phyloP scores from a whole-genome alignment of 78 protist species.

The Dictyostelium firmibasis region DNA sequence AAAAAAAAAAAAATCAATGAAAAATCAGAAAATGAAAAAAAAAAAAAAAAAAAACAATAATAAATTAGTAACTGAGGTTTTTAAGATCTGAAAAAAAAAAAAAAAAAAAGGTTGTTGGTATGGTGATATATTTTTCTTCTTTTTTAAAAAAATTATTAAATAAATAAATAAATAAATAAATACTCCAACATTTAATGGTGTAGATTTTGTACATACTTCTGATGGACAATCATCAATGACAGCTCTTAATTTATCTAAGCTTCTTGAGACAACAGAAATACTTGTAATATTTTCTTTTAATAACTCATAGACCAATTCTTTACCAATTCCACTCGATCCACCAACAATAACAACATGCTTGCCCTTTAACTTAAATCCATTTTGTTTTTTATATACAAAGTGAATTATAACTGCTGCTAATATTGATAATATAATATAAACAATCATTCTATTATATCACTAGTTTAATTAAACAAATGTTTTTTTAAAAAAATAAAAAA shows the following conservation, averaged over 20 bases:
- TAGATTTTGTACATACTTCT: not conserved
- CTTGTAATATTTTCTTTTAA: not conserved
- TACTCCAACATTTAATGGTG: not conserved
- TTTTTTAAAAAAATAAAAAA: not conserved
- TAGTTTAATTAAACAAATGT: not conserved
- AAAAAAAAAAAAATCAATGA: not conserved
- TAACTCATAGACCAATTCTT: constrained; percentile 42
- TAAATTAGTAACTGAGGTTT: not conserved
- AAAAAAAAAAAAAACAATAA: not conserved
- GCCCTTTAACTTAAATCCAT: not conserved
- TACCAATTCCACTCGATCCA: constrained; percentile 69
- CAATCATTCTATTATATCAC: not conserved
- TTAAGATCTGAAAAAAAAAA: not conserved
- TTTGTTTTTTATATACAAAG: constrained; percentile 1
- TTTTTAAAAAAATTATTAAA: not conserved
- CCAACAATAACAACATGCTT: constrained; percentile 59
- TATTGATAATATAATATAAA: not conserved
- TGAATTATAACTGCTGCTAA: not conserved
- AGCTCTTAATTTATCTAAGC: constrained; percentile 12
- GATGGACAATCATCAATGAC: constrained; percentile 36
- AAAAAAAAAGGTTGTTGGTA: not conserved
- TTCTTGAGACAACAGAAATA: constrained; percentile 59
- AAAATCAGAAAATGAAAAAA: not conserved
- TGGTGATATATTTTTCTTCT: not conserved
- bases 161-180: too few species aligned